phyloP scores from a whole-genome alignment of 192 early-diverging fungal genomes.

The Backusella tuberculispora region DNA sequence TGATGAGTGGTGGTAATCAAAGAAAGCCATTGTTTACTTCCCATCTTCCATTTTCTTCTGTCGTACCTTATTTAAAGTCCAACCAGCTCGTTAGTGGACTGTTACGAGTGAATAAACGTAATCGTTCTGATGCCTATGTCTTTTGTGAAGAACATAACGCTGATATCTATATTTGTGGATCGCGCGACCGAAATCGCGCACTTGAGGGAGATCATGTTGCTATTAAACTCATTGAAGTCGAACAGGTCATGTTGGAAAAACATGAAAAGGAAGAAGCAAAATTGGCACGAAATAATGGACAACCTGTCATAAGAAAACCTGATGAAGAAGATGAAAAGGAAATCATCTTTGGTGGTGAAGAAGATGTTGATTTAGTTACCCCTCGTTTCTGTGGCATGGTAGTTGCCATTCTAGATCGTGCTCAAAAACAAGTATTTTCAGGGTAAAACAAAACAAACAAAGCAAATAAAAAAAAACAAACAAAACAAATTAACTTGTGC shows the following conservation, averaged over 20 bases:
- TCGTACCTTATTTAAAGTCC: conserved; percentile 50
- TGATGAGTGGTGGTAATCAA: conserved; percentile 33
- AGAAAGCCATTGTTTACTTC: conserved; percentile 55
- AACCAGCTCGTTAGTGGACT: conserved; percentile 71
- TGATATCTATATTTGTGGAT: conserved; percentile 78
- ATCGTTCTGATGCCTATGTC: conserved; percentile 87
- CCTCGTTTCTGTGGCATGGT: conserved; percentile 56
- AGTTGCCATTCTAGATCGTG: conserved; percentile 56
- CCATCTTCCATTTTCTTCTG: conserved; percentile 56
- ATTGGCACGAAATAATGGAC: conserved; percentile 45
- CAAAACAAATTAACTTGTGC: neutral
- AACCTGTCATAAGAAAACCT: conserved; percentile 49
- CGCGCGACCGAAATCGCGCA: conserved; percentile 72
- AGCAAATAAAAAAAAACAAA: neutral
- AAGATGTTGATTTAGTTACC: conserved; percentile 45
- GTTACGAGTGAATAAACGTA: conserved; percentile 82
- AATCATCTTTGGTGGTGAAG: conserved; percentile 42
- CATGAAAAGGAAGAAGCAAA: conserved; percentile 54
- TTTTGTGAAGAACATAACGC: conserved; percentile 66
- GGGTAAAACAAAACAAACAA: conserved; percentile 37
- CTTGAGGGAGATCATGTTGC: conserved; percentile 81
- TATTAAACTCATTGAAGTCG: conserved; percentile 64
- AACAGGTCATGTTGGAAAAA: conserved; percentile 57
- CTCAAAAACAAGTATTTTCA: conserved; percentile 52
- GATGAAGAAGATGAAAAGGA: conserved; percentile 54